Percentiles rank a stretch among this genome's conserved stretches.
phyloP scores from a whole-genome alignment of 257 asterid genomes.

The Nicotiana tomentosiformis region DNA sequence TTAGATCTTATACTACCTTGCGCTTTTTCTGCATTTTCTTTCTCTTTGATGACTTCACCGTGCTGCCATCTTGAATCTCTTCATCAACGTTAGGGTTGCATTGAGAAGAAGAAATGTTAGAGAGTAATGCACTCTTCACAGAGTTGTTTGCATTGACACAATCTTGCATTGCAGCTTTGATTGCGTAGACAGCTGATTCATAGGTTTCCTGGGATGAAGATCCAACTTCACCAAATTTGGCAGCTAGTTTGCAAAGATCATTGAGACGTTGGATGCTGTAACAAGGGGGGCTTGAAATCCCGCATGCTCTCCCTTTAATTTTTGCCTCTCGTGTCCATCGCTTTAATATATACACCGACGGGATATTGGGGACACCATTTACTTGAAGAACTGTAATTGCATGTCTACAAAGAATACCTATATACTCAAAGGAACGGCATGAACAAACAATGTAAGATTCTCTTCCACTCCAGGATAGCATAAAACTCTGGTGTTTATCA shows the following conservation, averaged over 20 bases:
- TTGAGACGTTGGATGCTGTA: conserved; percentile 36
- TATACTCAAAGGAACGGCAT: conserved; percentile 37
- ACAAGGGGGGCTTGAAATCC: conserved; percentile 11
- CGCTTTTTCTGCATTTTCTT: conserved; percentile 25
- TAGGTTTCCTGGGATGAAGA: conserved; percentile 39
- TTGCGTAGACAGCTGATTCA: conserved; percentile 26
- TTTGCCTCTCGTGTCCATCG: conserved; percentile 41
- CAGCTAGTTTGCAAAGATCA: conserved; percentile 39
- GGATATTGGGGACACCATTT: conserved; percentile 29
- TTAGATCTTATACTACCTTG: conserved; percentile 25
- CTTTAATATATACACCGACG: conserved; percentile 29
- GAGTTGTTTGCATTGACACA: conserved; percentile 28
- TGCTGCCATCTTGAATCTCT: conserved; percentile 15
- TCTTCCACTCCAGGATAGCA: conserved; percentile 28
- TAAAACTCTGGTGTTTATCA: conserved; percentile 26
- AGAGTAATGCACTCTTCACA: conserved; percentile 13
- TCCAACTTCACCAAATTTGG: conserved; percentile 36
- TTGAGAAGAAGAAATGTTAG: conserved; percentile 19
- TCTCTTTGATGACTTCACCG: conserved; percentile 15
- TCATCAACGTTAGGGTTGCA: conserved; percentile 8
- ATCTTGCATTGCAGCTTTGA: conserved; percentile 31
- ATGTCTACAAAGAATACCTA: conserved; percentile 45
- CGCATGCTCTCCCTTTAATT: conserved; percentile 12
- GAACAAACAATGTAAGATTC: conserved; percentile 21
- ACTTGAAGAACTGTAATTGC: conserved; percentile 36